These are phyloP conservation scores for Botrytis hyacinthi DNA, from an alignment of 2,329 filamentous ascomycete genomes.

Conservation along the genomic window DNA sequence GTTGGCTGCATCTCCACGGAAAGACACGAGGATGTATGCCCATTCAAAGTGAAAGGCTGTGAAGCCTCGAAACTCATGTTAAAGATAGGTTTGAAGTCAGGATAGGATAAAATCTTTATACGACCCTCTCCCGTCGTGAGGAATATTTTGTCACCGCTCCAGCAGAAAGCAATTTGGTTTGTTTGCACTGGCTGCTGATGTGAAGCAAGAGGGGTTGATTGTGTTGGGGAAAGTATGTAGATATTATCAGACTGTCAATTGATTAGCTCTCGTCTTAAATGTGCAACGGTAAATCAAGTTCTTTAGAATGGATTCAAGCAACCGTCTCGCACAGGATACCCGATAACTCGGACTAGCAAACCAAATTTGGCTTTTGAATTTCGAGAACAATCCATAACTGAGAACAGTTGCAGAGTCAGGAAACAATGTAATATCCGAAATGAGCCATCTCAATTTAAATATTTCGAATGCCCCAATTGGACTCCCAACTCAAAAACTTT, in stretches of 20 bases:
- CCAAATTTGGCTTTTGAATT: neutral
- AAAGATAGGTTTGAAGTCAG: conserved; percentile 56
- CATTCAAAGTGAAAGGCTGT: conserved; percentile 61
- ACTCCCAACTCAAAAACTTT: neutral
- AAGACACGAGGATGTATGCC: conserved; percentile 71
- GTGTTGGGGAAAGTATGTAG: conserved; percentile 60
- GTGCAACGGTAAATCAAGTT: neutral
- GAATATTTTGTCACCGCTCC: conserved; percentile 68
- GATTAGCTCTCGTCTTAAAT: conserved; percentile 4
- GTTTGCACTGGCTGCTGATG: conserved; percentile 63
- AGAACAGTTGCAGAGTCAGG: neutral
- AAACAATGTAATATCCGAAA: neutral
- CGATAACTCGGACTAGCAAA: neutral
- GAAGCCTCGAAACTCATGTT: conserved; percentile 46
- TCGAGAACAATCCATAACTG: neutral
- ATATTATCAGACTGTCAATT: conserved; percentile 56
- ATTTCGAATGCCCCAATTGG: neutral
- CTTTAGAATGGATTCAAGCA: neutral
- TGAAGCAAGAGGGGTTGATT: conserved; percentile 53
- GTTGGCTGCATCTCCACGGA: conserved; percentile 68
- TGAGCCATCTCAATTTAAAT: neutral
- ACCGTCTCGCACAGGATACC: neutral
- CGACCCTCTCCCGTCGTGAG: conserved; percentile 69
- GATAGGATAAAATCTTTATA: conserved; percentile 68
- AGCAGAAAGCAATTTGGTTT: conserved; percentile 73